Percentiles rank a stretch among this genome's conserved stretches.
Conservation (phyloP, 768 basidiomycete genomes). For the Boletus tylopilopsis region DNA sequence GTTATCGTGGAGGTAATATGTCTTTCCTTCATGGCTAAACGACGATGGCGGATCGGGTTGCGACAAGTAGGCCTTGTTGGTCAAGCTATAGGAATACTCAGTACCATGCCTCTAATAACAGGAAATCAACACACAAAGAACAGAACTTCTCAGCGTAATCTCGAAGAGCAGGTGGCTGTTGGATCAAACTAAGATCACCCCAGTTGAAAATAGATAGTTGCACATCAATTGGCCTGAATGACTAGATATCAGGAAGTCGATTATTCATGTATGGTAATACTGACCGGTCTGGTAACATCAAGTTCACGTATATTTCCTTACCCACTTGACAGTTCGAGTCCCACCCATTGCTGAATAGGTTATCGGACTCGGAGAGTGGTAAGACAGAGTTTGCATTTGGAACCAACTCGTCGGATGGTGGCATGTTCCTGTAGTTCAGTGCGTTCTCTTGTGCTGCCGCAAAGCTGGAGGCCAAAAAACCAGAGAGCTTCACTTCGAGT, state of each 20-base stretch:
- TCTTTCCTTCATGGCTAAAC: constrained; percentile 32
- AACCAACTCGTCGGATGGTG: not conserved
- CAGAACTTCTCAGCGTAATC: constrained; percentile 39
- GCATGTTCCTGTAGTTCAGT: not conserved
- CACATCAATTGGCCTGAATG: constrained; percentile 52
- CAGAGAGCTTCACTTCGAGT: constrained; percentile 36
- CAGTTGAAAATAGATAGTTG: constrained; percentile 43
- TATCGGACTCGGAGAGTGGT: not conserved
- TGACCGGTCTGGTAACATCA: constrained; percentile 60
- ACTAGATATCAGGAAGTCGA: constrained; percentile 3
- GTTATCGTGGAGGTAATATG: constrained; percentile 46
- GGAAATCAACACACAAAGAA: constrained; percentile 38
- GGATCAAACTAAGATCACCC: constrained; percentile 20
- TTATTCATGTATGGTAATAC: constrained; percentile 1
- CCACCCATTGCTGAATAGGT: not conserved
- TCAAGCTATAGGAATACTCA: constrained; percentile 32
- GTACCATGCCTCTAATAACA: not conserved
- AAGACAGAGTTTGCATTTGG: not conserved
- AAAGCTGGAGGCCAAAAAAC: not conserved
- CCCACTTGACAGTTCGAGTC: constrained; percentile 34
- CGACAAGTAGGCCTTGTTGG: constrained; percentile 15
- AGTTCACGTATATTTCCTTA: constrained; percentile 37
- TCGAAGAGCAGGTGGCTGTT: constrained; percentile 41
- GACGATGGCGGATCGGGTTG: constrained; percentile 49
- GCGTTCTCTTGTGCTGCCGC: not conserved